Evolutionary conservation across 345 rosid genomes (phyloP).

Genomic region (Sapria himalayana): DNA sequence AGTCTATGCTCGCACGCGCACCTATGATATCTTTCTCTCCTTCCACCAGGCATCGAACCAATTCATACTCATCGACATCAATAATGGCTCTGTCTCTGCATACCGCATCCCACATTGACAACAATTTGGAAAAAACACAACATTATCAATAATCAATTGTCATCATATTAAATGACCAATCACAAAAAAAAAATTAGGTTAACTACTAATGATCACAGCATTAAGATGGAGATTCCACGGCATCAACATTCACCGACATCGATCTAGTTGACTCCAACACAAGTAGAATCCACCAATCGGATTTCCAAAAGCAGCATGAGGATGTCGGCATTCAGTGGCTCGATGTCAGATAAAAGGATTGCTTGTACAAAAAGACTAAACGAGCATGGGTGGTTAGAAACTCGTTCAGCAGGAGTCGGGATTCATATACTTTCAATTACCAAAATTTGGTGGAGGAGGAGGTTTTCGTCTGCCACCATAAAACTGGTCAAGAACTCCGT

Average conservation of each 20-base stretch:
- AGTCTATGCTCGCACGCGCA: constrained; percentile 53
- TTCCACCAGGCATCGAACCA: constrained; percentile 32
- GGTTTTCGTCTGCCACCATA: constrained; percentile 4
- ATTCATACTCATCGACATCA: constrained; percentile 44
- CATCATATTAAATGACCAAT: not conserved
- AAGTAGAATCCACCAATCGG: constrained; percentile 14
- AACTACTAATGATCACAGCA: too few relatives aligned
- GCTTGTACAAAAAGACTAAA: constrained; percentile 21
- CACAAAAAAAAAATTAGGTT: not conserved
- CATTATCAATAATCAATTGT: constrained; percentile 13
- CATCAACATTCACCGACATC: constrained; percentile 23
- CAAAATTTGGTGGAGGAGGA: constrained; percentile 7
- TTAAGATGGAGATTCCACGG: constrained; percentile 18
- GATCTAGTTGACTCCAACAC: constrained; percentile 20
- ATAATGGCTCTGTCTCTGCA: constrained; percentile 31
- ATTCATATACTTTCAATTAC: constrained; percentile 15
- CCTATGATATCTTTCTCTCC: constrained; percentile 47
- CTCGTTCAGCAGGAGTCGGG: constrained; percentile 17
- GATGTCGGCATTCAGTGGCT: constrained; percentile 11
- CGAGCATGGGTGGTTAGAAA: constrained; percentile 16
- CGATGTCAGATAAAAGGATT: constrained; percentile 14
- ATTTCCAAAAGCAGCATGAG: constrained; percentile 16
- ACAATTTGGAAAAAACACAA: constrained; percentile 27
- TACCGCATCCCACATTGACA: constrained; percentile 33
- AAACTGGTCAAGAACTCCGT: constrained; percentile 5